Evolutionary conservation across 2,329 filamentous ascomycete genomes (phyloP).

Genomic region (Teratosphaeria pseudoeucalypti): DNA sequence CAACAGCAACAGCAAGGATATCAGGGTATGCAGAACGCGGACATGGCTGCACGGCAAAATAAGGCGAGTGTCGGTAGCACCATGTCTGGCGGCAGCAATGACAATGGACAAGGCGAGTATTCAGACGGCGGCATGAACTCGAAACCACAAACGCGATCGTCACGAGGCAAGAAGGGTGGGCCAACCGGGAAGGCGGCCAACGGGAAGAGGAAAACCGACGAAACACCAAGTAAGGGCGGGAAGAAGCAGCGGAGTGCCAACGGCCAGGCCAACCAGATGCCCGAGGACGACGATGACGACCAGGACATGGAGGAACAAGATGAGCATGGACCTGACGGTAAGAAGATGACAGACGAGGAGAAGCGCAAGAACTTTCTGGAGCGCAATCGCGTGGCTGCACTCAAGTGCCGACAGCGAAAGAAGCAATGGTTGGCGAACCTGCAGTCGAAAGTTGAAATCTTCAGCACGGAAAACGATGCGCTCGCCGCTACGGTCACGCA

Average conservation of each 20-base stretch:
- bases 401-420: slow-evolving; percentile 96
- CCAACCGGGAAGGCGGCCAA: slow-evolving; percentile 44
- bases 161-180: slow-evolving; percentile 55
- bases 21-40: slow-evolving; percentile 25
- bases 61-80: slow-evolving; percentile 51
- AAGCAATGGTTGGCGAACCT: slow-evolving; percentile 97
- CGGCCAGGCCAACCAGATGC: slow-evolving; percentile 35
- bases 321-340: slow-evolving; percentile 41
- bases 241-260: slow-evolving; percentile 63
- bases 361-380: slow-evolving; percentile 98
- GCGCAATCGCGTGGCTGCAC: slow-evolving; percentile 73
- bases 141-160: slow-evolving; percentile 53
- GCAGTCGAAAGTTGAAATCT: slow-evolving; percentile 88
- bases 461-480: slow-evolving; percentile 81
- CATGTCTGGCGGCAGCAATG: slow-evolving; percentile 34
- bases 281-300: slow-evolving; percentile 47
- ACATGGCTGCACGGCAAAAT: slow-evolving; percentile 27
- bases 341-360: slow-evolving; percentile 97
- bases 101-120: slow-evolving; percentile 47
- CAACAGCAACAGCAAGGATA: slow-evolving; percentile 35
- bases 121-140: slow-evolving; percentile 58
- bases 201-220: slow-evolving; percentile 69
- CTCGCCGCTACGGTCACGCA: slow-evolving; percentile 74
- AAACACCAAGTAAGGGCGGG: slow-evolving; percentile 54
- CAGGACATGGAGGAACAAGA: slow-evolving; percentile 30